phyloP scores from a whole-genome alignment of 2,329 filamentous ascomycete genomes.

The Plectosphaerella cucumerina region DNA sequence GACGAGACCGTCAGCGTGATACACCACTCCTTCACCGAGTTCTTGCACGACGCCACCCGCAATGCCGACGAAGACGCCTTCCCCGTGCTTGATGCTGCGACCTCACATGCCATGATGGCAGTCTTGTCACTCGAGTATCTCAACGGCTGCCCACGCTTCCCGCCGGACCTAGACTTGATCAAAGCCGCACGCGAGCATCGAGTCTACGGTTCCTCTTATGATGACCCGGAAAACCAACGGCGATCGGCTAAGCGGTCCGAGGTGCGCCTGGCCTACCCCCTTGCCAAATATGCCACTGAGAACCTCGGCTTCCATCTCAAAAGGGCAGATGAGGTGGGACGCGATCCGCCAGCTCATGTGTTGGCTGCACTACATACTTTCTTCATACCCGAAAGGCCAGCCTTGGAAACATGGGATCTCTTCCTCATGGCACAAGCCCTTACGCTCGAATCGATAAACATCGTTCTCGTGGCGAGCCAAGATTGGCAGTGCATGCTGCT shows the following conservation, averaged over 20 bases:
- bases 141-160: slow-evolving; percentile 1
- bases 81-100: slow-evolving; percentile 11
- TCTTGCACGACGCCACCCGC: slow-evolving; percentile 23
- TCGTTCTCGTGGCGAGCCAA: neutral
- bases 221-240: neutral
- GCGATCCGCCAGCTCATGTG: neutral
- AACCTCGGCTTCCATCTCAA: neutral
- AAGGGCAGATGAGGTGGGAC: neutral
- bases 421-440: neutral
- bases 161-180: too few relatives aligned
- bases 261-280: neutral
- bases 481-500: neutral
- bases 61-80: slow-evolving; percentile 6
- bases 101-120: slow-evolving; percentile 16
- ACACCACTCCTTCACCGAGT: slow-evolving; percentile 47
- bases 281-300: neutral
- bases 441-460: neutral
- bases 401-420: neutral
- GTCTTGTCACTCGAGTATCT: slow-evolving; percentile 16
- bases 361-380: neutral
- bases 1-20: slow-evolving; percentile 40
- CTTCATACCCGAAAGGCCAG: neutral
- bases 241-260: neutral
- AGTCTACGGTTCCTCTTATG: too few relatives aligned
- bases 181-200: too few relatives aligned